A percentile compares a stretch with the other conserved stretches of the same genome.
phyloP scores from a whole-genome alignment of 1,284 basidiomycete genomes.

The Cryptococcus maquisensis region DNA sequence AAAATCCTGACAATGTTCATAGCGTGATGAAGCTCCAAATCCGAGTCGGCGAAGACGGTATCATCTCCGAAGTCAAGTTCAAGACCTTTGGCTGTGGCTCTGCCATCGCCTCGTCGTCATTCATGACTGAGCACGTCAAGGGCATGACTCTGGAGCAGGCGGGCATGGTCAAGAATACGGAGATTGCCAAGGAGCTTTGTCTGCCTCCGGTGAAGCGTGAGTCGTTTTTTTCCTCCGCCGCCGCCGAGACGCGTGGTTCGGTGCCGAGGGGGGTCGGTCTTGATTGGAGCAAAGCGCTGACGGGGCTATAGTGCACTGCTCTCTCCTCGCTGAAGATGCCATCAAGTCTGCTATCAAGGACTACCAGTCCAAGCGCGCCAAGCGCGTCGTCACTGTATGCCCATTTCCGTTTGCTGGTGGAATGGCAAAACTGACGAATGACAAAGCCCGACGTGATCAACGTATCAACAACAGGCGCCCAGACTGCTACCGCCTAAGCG shows the following conservation, averaged over 20 bases:
- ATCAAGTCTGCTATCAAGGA: conserved; percentile 91
- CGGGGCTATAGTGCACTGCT: conserved; percentile 51
- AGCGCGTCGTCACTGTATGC: conserved; percentile 20
- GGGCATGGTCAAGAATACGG: conserved; percentile 96
- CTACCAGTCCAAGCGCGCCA: conserved; percentile 73
- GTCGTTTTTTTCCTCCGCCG: conserved; percentile 37
- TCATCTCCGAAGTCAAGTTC: conserved; percentile 98
- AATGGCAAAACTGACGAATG: no score
- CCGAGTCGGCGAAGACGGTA: conserved; percentile 81
- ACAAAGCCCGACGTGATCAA: no score
- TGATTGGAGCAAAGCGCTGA: no score
- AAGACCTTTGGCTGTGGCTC: conserved; percentile 89
- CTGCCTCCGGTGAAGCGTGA: conserved; percentile 95
- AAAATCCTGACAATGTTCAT: conserved; percentile 38
- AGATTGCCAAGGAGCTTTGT: conserved; percentile 94
- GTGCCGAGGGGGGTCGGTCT: no score
- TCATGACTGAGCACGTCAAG: conserved; percentile 97
- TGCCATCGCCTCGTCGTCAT: conserved; percentile 93
- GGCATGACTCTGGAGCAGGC: conserved; percentile 92
- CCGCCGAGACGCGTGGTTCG: neutral
- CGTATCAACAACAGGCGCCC: no score
- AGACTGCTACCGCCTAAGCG: no score
- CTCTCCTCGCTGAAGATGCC: conserved; percentile 96
- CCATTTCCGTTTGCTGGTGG: no score
- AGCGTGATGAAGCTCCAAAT: conserved; percentile 99